phyloP scores from a whole-genome alignment of 2,329 filamentous ascomycete genomes.

The Cordyceps cateniannulata region DNA sequence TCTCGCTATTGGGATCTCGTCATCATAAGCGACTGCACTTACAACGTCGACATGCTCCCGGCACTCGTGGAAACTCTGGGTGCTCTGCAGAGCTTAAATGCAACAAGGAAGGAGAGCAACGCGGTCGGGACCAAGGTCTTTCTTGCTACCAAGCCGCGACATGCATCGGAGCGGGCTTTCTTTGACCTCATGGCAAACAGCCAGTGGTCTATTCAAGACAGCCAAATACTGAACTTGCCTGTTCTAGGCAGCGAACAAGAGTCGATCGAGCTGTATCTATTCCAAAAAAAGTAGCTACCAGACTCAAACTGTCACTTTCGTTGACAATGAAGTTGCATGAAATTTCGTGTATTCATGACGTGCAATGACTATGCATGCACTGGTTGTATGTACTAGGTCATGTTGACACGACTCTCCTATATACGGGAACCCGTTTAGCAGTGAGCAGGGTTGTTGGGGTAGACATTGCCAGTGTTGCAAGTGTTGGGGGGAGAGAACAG shows the following conservation, averaged over 20 bases:
- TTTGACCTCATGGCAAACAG: slow-evolving; percentile 40
- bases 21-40: slow-evolving; percentile 54
- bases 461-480: slow-evolving; percentile 18
- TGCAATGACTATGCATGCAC: neutral
- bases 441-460: slow-evolving; percentile 19
- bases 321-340: neutral
- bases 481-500: slow-evolving; percentile 18
- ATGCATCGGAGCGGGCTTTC: slow-evolving; percentile 43
- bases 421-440: slow-evolving; percentile 13
- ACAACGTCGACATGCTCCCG: slow-evolving; percentile 51
- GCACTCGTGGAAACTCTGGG: slow-evolving; percentile 47
- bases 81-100: slow-evolving; percentile 37
- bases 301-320: neutral
- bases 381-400: neutral
- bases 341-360: neutral
- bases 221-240: slow-evolving; percentile 37
- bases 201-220: slow-evolving; percentile 38
- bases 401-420: neutral
- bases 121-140: slow-evolving; percentile 37
- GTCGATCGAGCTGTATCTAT: slow-evolving; percentile 46
- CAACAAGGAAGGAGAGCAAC: slow-evolving; percentile 12
- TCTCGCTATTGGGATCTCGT: slow-evolving; percentile 44
- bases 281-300: slow-evolving; percentile 29
- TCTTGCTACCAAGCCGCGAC: slow-evolving; percentile 50
- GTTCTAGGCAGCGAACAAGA: slow-evolving; percentile 39